phyloP scores from a whole-genome alignment of 306 rosid genomes.

The Trifolium repens region DNA sequence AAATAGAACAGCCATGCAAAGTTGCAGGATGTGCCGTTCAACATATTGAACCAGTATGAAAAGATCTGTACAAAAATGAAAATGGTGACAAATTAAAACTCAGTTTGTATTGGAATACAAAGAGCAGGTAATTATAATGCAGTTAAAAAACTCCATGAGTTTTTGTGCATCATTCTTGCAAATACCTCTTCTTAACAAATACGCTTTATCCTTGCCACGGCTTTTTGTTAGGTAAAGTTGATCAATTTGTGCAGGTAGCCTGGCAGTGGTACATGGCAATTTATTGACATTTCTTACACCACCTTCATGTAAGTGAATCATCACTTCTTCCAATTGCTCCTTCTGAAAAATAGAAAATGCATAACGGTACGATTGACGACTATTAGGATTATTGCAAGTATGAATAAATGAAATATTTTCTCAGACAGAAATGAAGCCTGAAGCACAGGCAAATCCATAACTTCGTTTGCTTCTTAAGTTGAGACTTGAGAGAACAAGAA shows the following conservation, averaged over 20 bases:
- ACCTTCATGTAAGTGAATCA: slow-evolving; percentile 7
- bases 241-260: neutral
- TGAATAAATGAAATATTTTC: neutral
- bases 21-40: neutral
- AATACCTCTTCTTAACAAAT: neutral
- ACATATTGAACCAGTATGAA: neutral
- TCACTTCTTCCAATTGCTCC: slow-evolving; percentile 27
- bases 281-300: neutral
- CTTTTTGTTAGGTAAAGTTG: neutral
- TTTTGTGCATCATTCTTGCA: neutral
- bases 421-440: slow-evolving; percentile 12
- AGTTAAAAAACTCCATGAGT: neutral
- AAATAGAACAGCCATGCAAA: neutral
- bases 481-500: slow-evolving; percentile 17
- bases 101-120: neutral
- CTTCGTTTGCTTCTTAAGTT: slow-evolving; percentile 3
- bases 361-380: neutral
- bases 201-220: neutral
- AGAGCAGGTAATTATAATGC: neutral
- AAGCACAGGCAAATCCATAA: slow-evolving; percentile 25
- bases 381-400: slow-evolving; percentile 20
- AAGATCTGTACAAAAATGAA: neutral
- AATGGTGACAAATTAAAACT: neutral
- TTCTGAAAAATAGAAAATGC: slow-evolving; percentile 2
- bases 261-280: slow-evolving; percentile 7